Evolutionary conservation across 371 early-diverging fungal species (phyloP), one percentile per base, ranked within the genome.

Genomic region (Actinomortierella wolfii): DNA sequence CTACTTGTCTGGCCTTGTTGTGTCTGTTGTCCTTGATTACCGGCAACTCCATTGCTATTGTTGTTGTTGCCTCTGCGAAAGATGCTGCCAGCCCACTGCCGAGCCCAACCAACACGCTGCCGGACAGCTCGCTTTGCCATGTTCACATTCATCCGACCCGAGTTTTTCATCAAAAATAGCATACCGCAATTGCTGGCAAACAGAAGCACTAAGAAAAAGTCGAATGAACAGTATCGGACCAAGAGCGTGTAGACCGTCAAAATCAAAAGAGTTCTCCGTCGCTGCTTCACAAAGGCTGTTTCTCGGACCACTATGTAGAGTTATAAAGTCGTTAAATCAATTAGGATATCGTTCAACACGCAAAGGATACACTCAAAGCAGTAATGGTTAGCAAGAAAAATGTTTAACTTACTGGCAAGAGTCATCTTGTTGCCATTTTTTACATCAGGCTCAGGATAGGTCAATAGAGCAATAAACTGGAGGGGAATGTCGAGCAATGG

Each of bases 101-200:
- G 79, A 0, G 81, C 81, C 78, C 80, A 82, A 9, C 76, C 77
- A 17, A 80, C 78, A 26, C 82, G 76, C 51, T 82, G 78, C 25
- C 80, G 75, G 11, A 80, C 80, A 9, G 80, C 76, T 51, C 80
- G 61, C 61, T 83, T 83, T 45, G 83, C 81, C 78, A 83, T 76
- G 34, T 73, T 78, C 13, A 83, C 76, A 51, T 81, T 83, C 61
- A 83, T 70, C 23, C 74, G 69, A 29, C 80, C 78, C 6, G 81
- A 78, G 51, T 83, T 81, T 51, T 83, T 83, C 78, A 83, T 77
- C 49, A 79, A 59, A 26, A 78, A 81, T 18, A 83, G 73, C 77
- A 83, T 74, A 9, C 58, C 74, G 44, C 76, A 76, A 40, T 81
- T 78, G 54, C 71, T 62, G 3, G 67, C 61, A 68, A 83, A 76